Evolutionary conservation across 345 rosid species (phyloP).

Genomic region (Linum lewisii): DNA sequence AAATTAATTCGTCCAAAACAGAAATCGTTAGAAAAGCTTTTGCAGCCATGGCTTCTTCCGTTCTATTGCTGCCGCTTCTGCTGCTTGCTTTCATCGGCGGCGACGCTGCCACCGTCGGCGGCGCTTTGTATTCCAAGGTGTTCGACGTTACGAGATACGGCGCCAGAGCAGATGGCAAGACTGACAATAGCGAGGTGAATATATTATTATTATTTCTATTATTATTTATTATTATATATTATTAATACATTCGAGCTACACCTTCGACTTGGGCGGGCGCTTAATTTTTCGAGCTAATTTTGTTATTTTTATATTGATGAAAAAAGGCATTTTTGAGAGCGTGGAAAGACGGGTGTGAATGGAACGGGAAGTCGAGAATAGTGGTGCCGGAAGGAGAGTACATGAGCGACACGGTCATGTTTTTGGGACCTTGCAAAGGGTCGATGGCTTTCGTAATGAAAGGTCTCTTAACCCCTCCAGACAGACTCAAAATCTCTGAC

Average conservation of each 20-base stretch:
- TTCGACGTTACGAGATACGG: constrained; percentile 20
- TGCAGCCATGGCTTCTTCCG: no score
- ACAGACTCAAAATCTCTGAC: neutral
- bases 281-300: no score
- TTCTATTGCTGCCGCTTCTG: no score
- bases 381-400: constrained; percentile 22
- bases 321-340: constrained; percentile 16
- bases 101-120: neutral
- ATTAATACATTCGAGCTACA: no score
- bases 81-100: neutral
- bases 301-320: neutral
- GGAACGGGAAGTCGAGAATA: constrained; percentile 7
- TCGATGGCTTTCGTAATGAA: neutral
- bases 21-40: no score
- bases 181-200: neutral
- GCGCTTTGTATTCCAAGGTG: neutral
- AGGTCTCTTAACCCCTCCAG: constrained; percentile 18
- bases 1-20: no score
- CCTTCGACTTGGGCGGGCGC: no score
- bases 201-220: neutral
- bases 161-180: constrained; percentile 15
- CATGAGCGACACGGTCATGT: constrained; percentile 1
- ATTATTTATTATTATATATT: neutral
- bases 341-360: constrained; percentile 18
- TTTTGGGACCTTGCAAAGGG: constrained; percentile 31